These are phyloP conservation scores for Zea luxurians DNA, from an alignment of 176 grass and related monocot genomes.

Conservation along the genomic window DNA sequence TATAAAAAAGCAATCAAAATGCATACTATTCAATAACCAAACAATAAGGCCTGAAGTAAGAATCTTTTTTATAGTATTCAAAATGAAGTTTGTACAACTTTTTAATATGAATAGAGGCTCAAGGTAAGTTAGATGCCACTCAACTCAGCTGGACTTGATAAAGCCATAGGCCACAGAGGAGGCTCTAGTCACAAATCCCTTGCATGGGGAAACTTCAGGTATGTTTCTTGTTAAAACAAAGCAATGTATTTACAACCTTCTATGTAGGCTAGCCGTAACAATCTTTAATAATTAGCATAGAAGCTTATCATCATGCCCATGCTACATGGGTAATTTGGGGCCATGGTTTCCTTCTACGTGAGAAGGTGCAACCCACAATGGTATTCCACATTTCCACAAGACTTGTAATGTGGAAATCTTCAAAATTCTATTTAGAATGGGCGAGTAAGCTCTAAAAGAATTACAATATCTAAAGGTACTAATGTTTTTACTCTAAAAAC, in stretches of 20 bases:
- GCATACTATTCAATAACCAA: no score
- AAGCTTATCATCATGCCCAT: no score
- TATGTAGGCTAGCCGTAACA: no score
- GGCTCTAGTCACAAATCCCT: no score
- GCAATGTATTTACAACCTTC: no score
- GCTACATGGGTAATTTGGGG: no score
- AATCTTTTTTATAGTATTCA: not conserved
- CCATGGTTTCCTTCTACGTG: not conserved
- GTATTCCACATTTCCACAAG: not conserved
- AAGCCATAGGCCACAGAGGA: not conserved
- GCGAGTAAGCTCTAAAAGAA: not conserved
- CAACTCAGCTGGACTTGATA: not conserved
- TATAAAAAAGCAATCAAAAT: no score
- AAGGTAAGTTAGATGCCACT: not conserved
- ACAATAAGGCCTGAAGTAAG: no score
- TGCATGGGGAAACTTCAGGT: no score
- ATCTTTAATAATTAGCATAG: no score
- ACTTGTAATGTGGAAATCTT: not conserved
- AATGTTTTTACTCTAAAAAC: no score
- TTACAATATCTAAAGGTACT: not conserved
- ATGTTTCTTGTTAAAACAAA: no score
- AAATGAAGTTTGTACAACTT: not conserved
- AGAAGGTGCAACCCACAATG: not conserved
- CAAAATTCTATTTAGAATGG: slow-evolving; percentile 10
- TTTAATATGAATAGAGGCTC: not conserved